These are phyloP conservation scores for Neospora caninum DNA, from an alignment of 169 alveolate species.

Conservation along the genomic window DNA sequence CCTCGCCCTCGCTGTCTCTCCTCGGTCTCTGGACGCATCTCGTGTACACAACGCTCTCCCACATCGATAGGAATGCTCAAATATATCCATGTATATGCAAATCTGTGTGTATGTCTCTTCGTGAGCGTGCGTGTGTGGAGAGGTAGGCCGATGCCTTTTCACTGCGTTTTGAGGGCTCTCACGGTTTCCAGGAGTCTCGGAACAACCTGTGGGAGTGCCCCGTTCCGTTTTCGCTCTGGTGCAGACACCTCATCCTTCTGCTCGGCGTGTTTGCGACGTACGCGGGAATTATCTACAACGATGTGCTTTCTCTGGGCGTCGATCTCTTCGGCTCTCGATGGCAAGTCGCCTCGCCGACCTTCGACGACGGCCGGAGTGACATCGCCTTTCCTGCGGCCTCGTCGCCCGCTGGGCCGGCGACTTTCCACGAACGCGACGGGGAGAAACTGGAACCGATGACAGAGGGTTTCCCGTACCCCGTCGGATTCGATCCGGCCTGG, in stretches of 20 bases:
- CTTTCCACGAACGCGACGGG: neutral
- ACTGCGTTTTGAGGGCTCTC: no score
- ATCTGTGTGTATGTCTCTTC: no score
- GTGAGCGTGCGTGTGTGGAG: no score
- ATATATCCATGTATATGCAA: neutral
- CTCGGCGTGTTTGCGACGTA: conserved; percentile 96
- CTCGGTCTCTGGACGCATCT: no score
- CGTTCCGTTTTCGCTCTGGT: no score
- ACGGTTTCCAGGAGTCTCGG: no score
- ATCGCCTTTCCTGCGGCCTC: neutral
- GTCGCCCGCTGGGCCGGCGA: neutral
- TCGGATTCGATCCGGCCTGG: conserved; percentile 99
- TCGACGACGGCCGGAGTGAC: neutral
- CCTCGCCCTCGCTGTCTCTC: neutral
- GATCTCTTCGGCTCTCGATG: conserved; percentile 89
- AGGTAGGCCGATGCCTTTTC: no score
- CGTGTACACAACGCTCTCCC: no score
- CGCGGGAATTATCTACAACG: conserved; percentile 95
- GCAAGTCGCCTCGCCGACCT: conserved; percentile 2
- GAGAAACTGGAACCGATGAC: neutral
- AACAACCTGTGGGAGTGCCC: no score
- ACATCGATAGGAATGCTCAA: no score
- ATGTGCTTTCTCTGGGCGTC: conserved; percentile 94
- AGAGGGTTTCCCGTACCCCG: conserved; percentile 95
- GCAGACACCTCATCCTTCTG: conserved; percentile 92